phyloP scores from a whole-genome alignment of 768 basidiomycete species.

The Crassisporium funariophilum region DNA sequence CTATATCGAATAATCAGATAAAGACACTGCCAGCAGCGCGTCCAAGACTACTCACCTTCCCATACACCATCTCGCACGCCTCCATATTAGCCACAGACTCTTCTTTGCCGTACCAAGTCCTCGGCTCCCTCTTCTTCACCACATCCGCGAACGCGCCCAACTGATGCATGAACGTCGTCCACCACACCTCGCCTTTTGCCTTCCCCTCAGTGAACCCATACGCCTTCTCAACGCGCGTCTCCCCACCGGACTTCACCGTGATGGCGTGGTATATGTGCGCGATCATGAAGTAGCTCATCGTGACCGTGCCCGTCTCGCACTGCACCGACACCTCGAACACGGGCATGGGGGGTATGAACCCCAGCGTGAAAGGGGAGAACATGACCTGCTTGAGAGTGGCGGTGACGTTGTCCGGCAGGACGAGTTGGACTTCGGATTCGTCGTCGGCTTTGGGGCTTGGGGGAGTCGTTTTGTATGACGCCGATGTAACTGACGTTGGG shows the following conservation, averaged over 20 bases:
- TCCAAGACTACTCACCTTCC: too few relatives aligned
- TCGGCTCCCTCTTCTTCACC: constrained; percentile 49
- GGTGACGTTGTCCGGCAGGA: too few relatives aligned
- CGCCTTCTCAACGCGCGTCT: constrained; percentile 42
- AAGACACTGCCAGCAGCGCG: too few relatives aligned
- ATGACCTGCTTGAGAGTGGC: too few relatives aligned
- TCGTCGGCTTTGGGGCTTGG: too few relatives aligned
- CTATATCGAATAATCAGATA: too few relatives aligned
- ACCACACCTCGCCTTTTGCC: constrained; percentile 57
- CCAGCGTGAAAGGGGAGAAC: constrained; percentile 46
- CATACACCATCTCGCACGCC: constrained; percentile 41
- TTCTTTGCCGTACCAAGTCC: constrained; percentile 40
- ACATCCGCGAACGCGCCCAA: constrained; percentile 65
- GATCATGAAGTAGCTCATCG: constrained; percentile 43
- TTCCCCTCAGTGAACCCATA: constrained; percentile 45
- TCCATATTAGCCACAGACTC: constrained; percentile 42
- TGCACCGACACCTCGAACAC: constrained; percentile 35
- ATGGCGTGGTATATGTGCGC: constrained; percentile 52
- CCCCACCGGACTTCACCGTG: constrained; percentile 34
- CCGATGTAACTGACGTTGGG: too few relatives aligned
- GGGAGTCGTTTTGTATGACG: too few relatives aligned
- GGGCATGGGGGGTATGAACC: constrained; percentile 47
- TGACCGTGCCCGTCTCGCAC: constrained; percentile 46
- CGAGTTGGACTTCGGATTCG: too few relatives aligned
- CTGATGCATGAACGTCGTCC: constrained; percentile 58